Percentiles rank a stretch among this genome's conserved stretches.
phyloP scores from a whole-genome alignment of 371 early-diverging fungal genomes.

The Mucor piriformis region DNA sequence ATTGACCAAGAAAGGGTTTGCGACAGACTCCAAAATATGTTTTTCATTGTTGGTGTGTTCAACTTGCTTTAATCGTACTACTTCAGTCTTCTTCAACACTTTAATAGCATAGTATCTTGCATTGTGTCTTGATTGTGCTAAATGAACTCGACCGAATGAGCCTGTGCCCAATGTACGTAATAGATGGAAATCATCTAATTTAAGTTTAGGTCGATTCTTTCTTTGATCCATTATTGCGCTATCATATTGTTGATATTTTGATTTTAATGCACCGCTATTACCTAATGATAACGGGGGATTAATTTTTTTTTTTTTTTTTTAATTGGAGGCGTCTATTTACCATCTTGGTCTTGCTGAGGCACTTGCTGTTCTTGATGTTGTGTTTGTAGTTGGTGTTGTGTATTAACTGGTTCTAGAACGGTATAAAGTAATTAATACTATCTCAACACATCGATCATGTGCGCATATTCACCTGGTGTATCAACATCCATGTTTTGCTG shows the following conservation, averaged over 20 bases:
- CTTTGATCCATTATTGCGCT: slow-evolving; percentile 19
- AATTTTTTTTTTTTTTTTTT: background rate
- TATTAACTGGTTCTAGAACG: background rate
- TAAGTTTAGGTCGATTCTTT: slow-evolving; percentile 53
- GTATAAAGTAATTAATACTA: background rate
- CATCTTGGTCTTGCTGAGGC: background rate
- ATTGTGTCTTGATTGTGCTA: slow-evolving; percentile 77
- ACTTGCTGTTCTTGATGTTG: background rate
- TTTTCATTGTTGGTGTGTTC: slow-evolving; percentile 92
- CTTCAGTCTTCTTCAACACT: slow-evolving; percentile 91
- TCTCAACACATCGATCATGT: background rate
- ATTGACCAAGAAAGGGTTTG: slow-evolving; percentile 92
- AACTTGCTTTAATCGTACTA: slow-evolving; percentile 94
- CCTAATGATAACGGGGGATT: background rate
- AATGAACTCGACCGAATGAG: slow-evolving; percentile 97
- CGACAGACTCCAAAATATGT: slow-evolving; percentile 79
- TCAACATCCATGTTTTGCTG: slow-evolving; percentile 24
- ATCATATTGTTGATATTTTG: slow-evolving; percentile 22
- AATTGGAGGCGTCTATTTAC: background rate
- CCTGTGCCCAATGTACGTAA: slow-evolving; percentile 94
- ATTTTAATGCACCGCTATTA: background rate
- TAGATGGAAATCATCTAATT: slow-evolving; percentile 69
- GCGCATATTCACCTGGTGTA: slow-evolving; percentile 11
- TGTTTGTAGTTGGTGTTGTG: background rate
- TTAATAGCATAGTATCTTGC: slow-evolving; percentile 96